A percentile compares a stretch with the other conserved stretches of the same genome.
These are phyloP conservation scores for Corylus heterophylla DNA, from an alignment of 306 rosid genomes.

Conservation along the genomic window DNA sequence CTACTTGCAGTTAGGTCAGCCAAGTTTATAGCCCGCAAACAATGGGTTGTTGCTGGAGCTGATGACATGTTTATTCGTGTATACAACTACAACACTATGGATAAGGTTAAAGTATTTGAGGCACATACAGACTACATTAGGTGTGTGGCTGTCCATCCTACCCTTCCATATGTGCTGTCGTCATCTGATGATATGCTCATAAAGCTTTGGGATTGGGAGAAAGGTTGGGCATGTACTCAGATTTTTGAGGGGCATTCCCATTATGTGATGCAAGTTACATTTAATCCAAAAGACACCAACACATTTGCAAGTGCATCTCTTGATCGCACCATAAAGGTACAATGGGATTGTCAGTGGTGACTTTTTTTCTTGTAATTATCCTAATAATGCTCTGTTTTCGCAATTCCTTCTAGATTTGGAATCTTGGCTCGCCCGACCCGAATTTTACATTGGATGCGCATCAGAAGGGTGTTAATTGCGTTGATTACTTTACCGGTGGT, in stretches of 20 bases:
- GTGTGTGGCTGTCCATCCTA: slow-evolving; percentile 98
- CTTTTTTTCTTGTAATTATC: slow-evolving; percentile 11
- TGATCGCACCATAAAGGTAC: slow-evolving; percentile 99
- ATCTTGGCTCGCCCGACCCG: slow-evolving; percentile 99
- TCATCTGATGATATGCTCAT: slow-evolving; percentile 99
- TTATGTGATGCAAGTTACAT: slow-evolving; percentile 99
- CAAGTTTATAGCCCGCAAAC: slow-evolving; percentile 94
- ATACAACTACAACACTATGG: slow-evolving; percentile 99
- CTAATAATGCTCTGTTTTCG: slow-evolving; percentile 26
- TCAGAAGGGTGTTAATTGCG: slow-evolving; percentile 98
- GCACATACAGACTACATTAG: slow-evolving; percentile 98
- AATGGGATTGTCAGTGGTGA: slow-evolving; percentile 18
- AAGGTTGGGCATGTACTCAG: slow-evolving; percentile 98
- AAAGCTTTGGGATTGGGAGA: slow-evolving; percentile 99
- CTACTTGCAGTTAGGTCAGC: slow-evolving; percentile 93
- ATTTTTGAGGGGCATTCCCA: slow-evolving; percentile 99
- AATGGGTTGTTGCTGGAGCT: slow-evolving; percentile 99
- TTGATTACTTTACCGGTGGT: slow-evolving; percentile 98
- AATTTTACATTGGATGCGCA: slow-evolving; percentile 98
- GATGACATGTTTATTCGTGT: slow-evolving; percentile 98
- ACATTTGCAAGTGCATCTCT: slow-evolving; percentile 99
- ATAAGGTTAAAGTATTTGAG: slow-evolving; percentile 94
- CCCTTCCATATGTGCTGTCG: slow-evolving; percentile 92
- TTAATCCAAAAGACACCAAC: slow-evolving; percentile 97
- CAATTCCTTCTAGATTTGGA: slow-evolving; percentile 77